Conservation (phyloP, 441 rosid genomes). For the Bruguiera hainesii region DNA sequence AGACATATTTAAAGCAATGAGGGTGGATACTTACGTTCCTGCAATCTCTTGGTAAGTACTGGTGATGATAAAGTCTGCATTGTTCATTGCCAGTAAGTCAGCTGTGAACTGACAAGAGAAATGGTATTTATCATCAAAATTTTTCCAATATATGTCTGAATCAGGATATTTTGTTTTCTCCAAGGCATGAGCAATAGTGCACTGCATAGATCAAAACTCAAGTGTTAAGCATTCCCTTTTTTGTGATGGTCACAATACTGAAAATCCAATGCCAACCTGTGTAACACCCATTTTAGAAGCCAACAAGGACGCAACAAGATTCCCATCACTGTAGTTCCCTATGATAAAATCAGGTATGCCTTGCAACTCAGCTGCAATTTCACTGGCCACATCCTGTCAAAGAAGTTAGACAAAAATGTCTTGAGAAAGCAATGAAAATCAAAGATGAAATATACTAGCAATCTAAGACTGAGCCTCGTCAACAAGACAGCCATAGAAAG, state of each 20-base stretch:
- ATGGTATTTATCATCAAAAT: conserved; percentile 82
- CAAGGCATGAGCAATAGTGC: conserved; percentile 95
- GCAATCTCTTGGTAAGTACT: conserved; percentile 98
- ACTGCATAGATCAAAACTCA: conserved; percentile 44
- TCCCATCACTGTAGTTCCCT: conserved; percentile 98
- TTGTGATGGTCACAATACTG: background rate
- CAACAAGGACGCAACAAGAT: conserved; percentile 90
- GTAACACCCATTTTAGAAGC: conserved; percentile 89
- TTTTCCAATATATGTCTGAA: conserved; percentile 95
- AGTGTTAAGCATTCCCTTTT: conserved; percentile 3
- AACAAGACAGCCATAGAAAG: background rate
- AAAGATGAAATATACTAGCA: background rate
- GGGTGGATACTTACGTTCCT: conserved; percentile 63
- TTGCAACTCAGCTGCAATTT: conserved; percentile 76
- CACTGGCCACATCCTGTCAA: conserved; percentile 79
- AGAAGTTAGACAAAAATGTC: background rate
- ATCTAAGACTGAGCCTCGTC: background rate
- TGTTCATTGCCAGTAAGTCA: conserved; percentile 91
- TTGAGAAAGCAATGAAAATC: conserved; percentile 4
- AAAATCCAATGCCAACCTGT: conserved; percentile 40
- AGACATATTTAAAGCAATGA: background rate
- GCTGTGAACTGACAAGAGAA: conserved; percentile 98
- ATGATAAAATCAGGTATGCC: conserved; percentile 84
- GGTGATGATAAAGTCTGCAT: conserved; percentile 92
- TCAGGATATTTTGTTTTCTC: conserved; percentile 98